Evolutionary conservation across 176 grass and related monocot species (phyloP), one percentile per base, ranked within the genome.

Genomic region (Zoysia japonica): DNA sequence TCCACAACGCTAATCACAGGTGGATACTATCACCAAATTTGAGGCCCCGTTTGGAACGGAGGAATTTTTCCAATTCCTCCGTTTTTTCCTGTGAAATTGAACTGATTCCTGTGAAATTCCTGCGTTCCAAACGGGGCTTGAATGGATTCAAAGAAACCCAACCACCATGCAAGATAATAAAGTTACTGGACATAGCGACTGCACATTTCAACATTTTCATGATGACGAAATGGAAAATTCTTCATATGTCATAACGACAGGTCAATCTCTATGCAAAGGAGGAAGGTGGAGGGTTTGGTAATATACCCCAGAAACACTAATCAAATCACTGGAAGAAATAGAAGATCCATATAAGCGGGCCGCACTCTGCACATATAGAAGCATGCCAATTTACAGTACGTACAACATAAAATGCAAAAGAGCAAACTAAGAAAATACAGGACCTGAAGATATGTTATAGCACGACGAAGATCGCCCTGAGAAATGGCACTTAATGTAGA

Each of bases 381-480:
- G 15, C 35, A 80, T 46, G 86, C 77, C 1, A 37, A 76, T 51
- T 20, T 85, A 72, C 19, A 6, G 69, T 43, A 56, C 74, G 46
- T 44, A 11, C n/a, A 60, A 2, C 44, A 68, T 13, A 74, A 60
- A 63, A 68, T 77, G 56, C 9, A 19, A 44, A 70, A 0, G 13
- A 45, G 11, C 3, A 64, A 68, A 42, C 53, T 57, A 15, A 75
- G 37, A 57, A 90, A 59, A 65, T 17, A 51, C 55, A 44, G 72
- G 61, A 98, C 96, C 96, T 98, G 96, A 88, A 98, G 82, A 85
- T 95, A 98, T 63, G 96, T 95, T 80, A 98, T 98, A 76, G 92
- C 96, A 74, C 90, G 90, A 16, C 96, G 96, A 83, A 98, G 96
- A 90, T 98, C 96, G 56, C 96, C 96, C 87, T 98, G 92, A 80